Percentiles rank a stretch among this genome's conserved stretches.
Conservation (phyloP, 208 protist species). For the Trypanosoma conorhini region DNA sequence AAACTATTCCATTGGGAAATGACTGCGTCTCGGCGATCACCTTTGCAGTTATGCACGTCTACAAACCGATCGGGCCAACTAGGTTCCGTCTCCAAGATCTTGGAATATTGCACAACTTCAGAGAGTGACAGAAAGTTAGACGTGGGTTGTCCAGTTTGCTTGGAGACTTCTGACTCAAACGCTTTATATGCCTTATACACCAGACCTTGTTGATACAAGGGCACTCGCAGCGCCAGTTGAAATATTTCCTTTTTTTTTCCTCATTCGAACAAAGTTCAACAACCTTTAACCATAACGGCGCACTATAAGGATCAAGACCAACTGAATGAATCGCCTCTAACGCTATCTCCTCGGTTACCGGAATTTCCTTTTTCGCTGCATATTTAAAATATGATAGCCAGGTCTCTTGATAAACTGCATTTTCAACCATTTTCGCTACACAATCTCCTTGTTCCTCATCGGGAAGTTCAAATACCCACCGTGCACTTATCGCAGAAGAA, state of each 20-base stretch:
- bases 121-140: slow-evolving; percentile 8
- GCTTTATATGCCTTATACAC: slow-evolving; percentile 50
- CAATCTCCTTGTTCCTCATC: slow-evolving; percentile 48
- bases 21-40: slow-evolving; percentile 29
- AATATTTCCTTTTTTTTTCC: slow-evolving; percentile 56
- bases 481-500: slow-evolving; percentile 52
- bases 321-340: slow-evolving; percentile 68
- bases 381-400: slow-evolving; percentile 83
- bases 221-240: slow-evolving; percentile 66
- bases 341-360: slow-evolving; percentile 56
- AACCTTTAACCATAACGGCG: slow-evolving; percentile 63
- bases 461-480: slow-evolving; percentile 46
- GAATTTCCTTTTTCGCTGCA: slow-evolving; percentile 41
- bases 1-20: slow-evolving; percentile 50
- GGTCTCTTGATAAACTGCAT: slow-evolving; percentile 74
- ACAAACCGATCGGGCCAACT: slow-evolving; percentile 77
- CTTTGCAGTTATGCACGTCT: slow-evolving; percentile 11
- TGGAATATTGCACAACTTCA: slow-evolving; percentile 21
- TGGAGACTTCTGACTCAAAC: slow-evolving; percentile 31
- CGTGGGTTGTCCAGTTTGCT: slow-evolving; percentile 5
- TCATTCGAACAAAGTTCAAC: slow-evolving; percentile 33
- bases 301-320: slow-evolving; percentile 75
- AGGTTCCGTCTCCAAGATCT: slow-evolving; percentile 30
- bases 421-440: slow-evolving; percentile 56
- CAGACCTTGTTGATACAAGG: slow-evolving; percentile 46